Percentiles rank a stretch among this genome's conserved stretches.
Evolutionary conservation across 1,139 yeast genomes (phyloP).

Genomic region (Diutina scorzettiae): DNA sequence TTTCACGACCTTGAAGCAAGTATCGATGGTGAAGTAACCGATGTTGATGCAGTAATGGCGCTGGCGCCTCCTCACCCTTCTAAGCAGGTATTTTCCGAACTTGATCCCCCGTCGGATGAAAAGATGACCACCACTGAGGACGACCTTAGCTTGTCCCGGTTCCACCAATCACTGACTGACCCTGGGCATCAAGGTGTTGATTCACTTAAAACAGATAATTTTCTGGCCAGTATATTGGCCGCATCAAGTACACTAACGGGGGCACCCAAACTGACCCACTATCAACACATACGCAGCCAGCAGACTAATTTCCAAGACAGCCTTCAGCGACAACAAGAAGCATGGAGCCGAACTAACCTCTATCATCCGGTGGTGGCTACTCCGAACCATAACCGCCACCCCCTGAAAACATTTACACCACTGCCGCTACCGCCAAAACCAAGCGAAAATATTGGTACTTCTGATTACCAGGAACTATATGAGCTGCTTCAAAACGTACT

Average conservation of each 20-base stretch:
- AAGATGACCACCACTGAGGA: background rate
- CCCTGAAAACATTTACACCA: background rate
- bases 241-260: background rate
- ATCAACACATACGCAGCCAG: no score
- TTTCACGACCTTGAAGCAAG: background rate
- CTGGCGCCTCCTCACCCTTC: background rate
- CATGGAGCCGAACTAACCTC: background rate
- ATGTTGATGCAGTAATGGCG: background rate
- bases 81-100: background rate
- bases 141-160: background rate
- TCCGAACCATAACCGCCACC: background rate
- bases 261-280: background rate
- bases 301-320: no score
- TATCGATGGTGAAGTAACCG: constrained; percentile 2
- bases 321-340: background rate
- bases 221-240: background rate
- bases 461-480: background rate
- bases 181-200: background rate
- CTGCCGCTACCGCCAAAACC: background rate
- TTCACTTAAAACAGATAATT: background rate
- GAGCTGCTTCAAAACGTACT: background rate
- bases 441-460: no score
- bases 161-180: background rate
- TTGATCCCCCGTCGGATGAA: background rate
- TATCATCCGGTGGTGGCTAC: background rate